Base-by-base conservation (phyloP, 768 basidiomycete genomes). In the Brasilioporus rufonigricans region DNA sequence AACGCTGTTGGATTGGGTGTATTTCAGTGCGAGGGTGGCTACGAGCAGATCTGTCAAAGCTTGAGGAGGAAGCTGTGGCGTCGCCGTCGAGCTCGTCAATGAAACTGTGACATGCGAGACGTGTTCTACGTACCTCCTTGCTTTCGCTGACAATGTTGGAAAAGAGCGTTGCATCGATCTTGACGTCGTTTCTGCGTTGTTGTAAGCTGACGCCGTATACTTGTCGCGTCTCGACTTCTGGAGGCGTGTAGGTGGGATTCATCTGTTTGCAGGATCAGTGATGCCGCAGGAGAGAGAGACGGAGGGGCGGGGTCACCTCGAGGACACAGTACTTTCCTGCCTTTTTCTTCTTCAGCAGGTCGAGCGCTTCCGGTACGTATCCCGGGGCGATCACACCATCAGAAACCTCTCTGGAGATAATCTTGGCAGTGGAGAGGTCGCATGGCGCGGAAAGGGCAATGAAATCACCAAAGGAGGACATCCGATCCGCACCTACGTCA, bases 391-490 rank as follows among this genome's bases (percentile, higher is more conserved):
- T 93, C 61, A 99, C 90, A 31, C 97, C 97, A 69, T 99, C 97
- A 0, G 97, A 98, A 11, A 99, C 97, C 69, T 99, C 97, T 18
- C 97, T 84, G n/a, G 93, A 95, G 67, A 99, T 97, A 69, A 99
- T 95, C 60, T 85, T 87, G 40, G 97, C 97, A 10, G 97, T 98
- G 1, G 92, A 88, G 35, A 94, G 77, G 68, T 99, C 97, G 74
- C 95, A 97, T 19, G 87, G 84, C 26, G 89, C 86, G 18, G 94
- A 97, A 12, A 99, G 80, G 0, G 94, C 97, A 63, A 99, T 95
- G 70, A 98, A 99, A 75, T 99, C 97, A 5, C 97, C 97, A 69
- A 98, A 99, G 3, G 96, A 98, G 1, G 96, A 98, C 97, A 99
- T 99, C 50, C 97, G 86, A 70, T 99, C 97, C 23, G 97, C 96